A percentile compares a stretch with the other conserved stretches of the same genome.
These are phyloP conservation scores for Vaccinium macrocarpon DNA, from an alignment of 148 eudicot species.

Conservation along the genomic window DNA sequence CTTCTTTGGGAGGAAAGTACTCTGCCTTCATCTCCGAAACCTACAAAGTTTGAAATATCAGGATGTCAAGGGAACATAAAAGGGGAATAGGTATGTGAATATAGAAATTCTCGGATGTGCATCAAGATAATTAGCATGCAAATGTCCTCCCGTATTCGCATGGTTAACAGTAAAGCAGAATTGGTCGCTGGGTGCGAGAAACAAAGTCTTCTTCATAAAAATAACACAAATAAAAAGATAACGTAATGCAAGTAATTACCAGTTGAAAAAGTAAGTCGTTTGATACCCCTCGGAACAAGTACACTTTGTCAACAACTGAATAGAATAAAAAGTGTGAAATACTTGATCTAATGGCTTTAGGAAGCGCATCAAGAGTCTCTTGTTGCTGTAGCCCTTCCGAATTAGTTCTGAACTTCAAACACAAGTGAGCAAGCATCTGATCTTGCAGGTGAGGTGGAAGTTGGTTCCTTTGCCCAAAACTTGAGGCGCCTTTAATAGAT, in stretches of 20 bases:
- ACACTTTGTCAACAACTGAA: slow-evolving; percentile 61
- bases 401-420: slow-evolving; percentile 68
- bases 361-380: slow-evolving; percentile 71
- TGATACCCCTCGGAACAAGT: slow-evolving; percentile 71
- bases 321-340: slow-evolving; percentile 71
- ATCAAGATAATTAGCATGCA: not conserved
- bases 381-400: slow-evolving; percentile 89
- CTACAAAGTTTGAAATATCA: slow-evolving; percentile 23
- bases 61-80: not conserved
- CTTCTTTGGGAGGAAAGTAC: slow-evolving; percentile 88
- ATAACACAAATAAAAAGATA: not conserved
- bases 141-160: not conserved
- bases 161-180: not conserved
- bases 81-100: not conserved
- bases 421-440: slow-evolving; percentile 84
- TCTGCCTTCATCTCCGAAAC: slow-evolving; percentile 91
- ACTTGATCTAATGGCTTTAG: slow-evolving; percentile 77
- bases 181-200: not conserved
- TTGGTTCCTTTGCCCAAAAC: slow-evolving; percentile 69
- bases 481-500: slow-evolving; percentile 69
- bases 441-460: slow-evolving; percentile 69
- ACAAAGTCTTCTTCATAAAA: not conserved
- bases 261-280: slow-evolving; percentile 79
- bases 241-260: slow-evolving; percentile 36
- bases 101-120: not conserved